phyloP scores from a whole-genome alignment of 768 basidiomycete genomes.

The Boletus subcaerulescens region DNA sequence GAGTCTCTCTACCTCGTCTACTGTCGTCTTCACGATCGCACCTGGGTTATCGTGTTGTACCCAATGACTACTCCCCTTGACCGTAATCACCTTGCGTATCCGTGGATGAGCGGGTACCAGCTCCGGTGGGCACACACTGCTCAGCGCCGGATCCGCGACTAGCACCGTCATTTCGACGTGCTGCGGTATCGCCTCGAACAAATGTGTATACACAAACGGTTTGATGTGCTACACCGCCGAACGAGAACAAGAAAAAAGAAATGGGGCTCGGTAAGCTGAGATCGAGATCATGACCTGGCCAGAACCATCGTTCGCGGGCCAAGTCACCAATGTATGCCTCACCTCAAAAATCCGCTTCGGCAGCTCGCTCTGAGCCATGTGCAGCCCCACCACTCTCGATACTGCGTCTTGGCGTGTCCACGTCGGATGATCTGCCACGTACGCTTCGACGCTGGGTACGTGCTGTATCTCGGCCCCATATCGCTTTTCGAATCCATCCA shows the following conservation, averaged over 20 bases:
- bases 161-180: conserved; percentile 11
- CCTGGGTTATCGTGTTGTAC: conserved; percentile 12
- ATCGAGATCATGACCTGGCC: too few relatives aligned
- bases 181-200: conserved; percentile 7
- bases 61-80: conserved; percentile 14
- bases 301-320: too few relatives aligned
- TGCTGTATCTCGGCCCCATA: not conserved
- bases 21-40: conserved; percentile 1
- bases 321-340: not conserved
- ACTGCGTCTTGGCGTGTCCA: conserved; percentile 17
- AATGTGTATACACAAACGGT: conserved; percentile 11
- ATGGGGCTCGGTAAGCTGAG: too few relatives aligned
- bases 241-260: too few relatives aligned
- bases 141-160: conserved; percentile 9
- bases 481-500: not conserved
- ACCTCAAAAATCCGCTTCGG: not conserved
- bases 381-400: conserved; percentile 8
- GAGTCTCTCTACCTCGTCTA: conserved; percentile 11
- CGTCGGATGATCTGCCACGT: conserved; percentile 2
- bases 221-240: conserved; percentile 10
- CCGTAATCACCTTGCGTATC: not conserved
- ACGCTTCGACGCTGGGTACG: conserved; percentile 4
- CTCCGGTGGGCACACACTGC: conserved; percentile 3
- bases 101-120: not conserved
- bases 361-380: conserved; percentile 4